phyloP scores from a whole-genome alignment of 371 early-diverging fungal genomes.

The Mortierella sp. region DNA sequence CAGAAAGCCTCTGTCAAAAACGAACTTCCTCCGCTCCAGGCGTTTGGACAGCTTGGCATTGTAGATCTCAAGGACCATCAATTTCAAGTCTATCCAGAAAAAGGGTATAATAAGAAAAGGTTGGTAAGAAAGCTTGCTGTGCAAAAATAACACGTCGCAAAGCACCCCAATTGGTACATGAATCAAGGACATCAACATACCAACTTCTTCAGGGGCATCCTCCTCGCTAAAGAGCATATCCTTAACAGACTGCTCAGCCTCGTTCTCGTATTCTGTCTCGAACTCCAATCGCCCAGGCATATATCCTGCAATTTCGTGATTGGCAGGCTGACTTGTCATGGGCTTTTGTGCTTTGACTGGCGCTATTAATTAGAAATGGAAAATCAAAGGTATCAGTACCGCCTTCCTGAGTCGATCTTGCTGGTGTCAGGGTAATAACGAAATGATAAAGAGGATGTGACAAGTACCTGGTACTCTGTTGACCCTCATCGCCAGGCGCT shows the following conservation, averaged over 20 bases:
- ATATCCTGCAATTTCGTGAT: constrained; percentile 97
- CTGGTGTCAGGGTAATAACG: not conserved
- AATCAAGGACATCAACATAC: constrained; percentile 48
- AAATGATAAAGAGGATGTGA: not conserved
- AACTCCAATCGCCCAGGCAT: constrained; percentile 99
- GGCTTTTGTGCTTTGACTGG: constrained; percentile 65
- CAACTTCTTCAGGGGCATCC: constrained; percentile 88
- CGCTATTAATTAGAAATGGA: constrained; percentile 9
- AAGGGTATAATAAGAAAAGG: not conserved
- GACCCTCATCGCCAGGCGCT: constrained; percentile 43
- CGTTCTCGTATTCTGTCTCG: constrained; percentile 97
- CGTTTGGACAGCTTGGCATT: constrained; percentile 90
- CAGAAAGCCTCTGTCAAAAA: constrained; percentile 89
- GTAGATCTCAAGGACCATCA: constrained; percentile 95
- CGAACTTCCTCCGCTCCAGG: constrained; percentile 86
- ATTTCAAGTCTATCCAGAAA: constrained; percentile 78
- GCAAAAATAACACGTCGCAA: not conserved
- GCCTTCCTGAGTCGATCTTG: not conserved
- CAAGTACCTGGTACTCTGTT: constrained; percentile 38
- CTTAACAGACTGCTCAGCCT: constrained; percentile 94
- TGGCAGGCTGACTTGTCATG: constrained; percentile 89
- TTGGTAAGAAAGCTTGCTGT: not conserved
- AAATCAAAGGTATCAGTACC: not conserved
- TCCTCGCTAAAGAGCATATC: constrained; percentile 94
- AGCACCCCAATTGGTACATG: too few species aligned